Evolutionary conservation across 495 filamentous ascomycete species (phyloP), one percentile per base, ranked within the genome.

Genomic region (Corynascus novoguineensis): DNA sequence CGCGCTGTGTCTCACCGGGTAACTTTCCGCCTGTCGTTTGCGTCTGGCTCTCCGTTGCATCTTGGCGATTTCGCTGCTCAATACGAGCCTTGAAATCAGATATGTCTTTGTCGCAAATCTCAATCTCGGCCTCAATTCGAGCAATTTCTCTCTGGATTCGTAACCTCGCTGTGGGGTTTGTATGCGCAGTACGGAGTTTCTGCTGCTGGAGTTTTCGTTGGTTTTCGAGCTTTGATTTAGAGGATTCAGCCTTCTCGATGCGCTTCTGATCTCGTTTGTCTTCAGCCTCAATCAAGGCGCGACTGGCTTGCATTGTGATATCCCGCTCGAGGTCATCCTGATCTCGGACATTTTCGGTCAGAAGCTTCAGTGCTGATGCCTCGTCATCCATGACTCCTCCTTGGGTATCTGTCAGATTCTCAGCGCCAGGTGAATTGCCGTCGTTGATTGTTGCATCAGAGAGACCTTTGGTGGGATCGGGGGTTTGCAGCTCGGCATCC

Each of bases 231-330:
- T 72, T 76, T 3, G 81, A 75, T 64, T 84, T 87, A 34, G 83
- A 83, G 1, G 61, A 70, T 47, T 80, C 71, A 1, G 87, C 83
- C 67, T 89, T 93, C 49, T 92, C 87, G 50, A 96, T 81, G 55
- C 92, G 83, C 66, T 90, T 93, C 56, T 83, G 80, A 60, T 98
- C 93, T 49, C 86, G 82, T 71, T 93, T 89, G 66, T 97, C 86
- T 24, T 92, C 91, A 64, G 88, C 86, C 60, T 91, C 88, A 27
- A 81, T 82, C 44, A 97, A 77, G 11, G 88, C 73, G 57, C 82
- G 80, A 60, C 89, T 90, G 1, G 92, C 92, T 75, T 95, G 76
- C 15, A 72, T 60, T 10, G 76, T 79, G 58, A 91, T 85, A 47
- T 91, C 88, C 55, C 86, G 78, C 63, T 92, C 87, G 3, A 92